Base-by-base conservation (phyloP, 1,139 yeast species). In the Nakaseomyces glabratus region DNA sequence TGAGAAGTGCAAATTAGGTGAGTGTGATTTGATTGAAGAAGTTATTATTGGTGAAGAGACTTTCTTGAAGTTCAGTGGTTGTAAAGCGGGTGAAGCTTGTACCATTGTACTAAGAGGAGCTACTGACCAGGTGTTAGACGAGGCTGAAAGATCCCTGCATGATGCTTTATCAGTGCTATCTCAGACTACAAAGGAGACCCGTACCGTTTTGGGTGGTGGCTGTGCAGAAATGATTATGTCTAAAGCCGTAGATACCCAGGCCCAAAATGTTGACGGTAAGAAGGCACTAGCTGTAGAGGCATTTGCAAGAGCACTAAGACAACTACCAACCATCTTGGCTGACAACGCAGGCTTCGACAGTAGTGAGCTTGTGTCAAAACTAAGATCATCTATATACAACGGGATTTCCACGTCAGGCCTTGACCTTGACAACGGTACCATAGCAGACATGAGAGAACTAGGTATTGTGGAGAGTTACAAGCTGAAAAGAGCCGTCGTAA, bases 211-310 rank as follows among this genome's bases (percentile, higher is more conserved):
- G 33, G 99, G 99, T 39, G 99, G 96, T 46, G 99, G 99, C 18
- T 88, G 96, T 57, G 78, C 96, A 4, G 99, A 90, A 62, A 88
- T 90, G 95, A 69, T 85, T 50, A 90, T 90, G 98, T 82, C 96
- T 9, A 85, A 84, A 61, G 96, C 98, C 5, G 97, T 90, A 23
- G 98, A 93, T 49, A 86, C 84, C 45, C 84, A 80, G 33, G 96
- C 97, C 17, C 93, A 93, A 51, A 86, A 84, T 54, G 90, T 81
- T 48, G 80, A 82, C 21, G 98, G 98, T 47, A 90, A 93, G 65
- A 84, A 84, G 56, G 81, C 96, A 1, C 68, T 90, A 42, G 99
- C 99, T 1, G 76, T 93, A 40, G 98, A 90, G 61, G 79, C 95
- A 1, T 90, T 84, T 64, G 96, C 94, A 15, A 76, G 80, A 45